Evolutionary conservation across 2,329 filamentous ascomycete genomes (phyloP), one percentile per base, ranked within the genome.

Genomic region (Diatrype stigma): DNA sequence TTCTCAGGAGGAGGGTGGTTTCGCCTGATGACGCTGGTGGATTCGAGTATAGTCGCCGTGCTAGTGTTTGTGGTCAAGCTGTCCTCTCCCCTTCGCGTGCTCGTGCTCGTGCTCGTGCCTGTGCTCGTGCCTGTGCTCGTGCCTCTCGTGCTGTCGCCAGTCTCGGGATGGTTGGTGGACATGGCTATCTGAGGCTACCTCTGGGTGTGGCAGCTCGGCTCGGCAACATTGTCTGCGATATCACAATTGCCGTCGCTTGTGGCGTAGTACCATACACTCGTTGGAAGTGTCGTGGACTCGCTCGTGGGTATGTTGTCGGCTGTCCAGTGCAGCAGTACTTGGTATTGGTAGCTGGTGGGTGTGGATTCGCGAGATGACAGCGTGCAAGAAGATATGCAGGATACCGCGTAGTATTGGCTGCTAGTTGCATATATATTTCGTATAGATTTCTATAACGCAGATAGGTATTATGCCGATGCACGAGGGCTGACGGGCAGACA

Each of bases 1-100:
- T 83, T 86, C 73, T 97, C 92, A 28, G 90, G 86, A 35, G 92
- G 90, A n/a, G 89, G 87, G 46, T 73, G 67, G 57, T 78, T 79
- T 45, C 58, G 63, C 32, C 57, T 49, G 21, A 57, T 46, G 32
- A 54, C 23, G 22, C 49, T 22, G 46, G 37, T 51, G 30, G 26
- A 10, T 30, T 30, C 26, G 26, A 10, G 52, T 8, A 47, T 46
- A 19, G 10, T 22, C n/a, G 45, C 40, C 4, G 22, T 22, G 8
- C 32, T 21, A 34, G 42, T 22, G 7, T 38, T 45, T 40, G 32
- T 38, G 26, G 40, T 26, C 30, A 28, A 19, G 45, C 6, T 30
- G 26, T 30, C 26, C 26, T 30, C 26, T 30, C 10, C 26, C 26
- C 26, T 30, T 30, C 26, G n/a, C n/a, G n/a, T n/a, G n/a, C n/a